Percentiles rank a stretch among this genome's conserved stretches.
Conservation (phyloP, 805 yeast genomes). For the Sugiyamaella smithiae region DNA sequence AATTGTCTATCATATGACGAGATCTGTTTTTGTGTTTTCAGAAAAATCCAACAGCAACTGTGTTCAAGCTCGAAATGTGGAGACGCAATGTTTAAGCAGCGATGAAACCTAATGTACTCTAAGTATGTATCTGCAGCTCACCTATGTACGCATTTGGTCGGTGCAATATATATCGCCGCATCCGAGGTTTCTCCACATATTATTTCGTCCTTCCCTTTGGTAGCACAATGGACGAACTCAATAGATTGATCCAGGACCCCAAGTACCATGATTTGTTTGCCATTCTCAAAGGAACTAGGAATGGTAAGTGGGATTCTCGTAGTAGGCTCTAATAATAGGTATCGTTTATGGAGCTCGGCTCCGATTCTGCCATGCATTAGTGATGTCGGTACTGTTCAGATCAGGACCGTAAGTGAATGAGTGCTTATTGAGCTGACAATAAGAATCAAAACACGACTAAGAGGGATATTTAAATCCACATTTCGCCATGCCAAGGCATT, state of each 20-base stretch:
- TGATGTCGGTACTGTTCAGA: conserved; percentile 55
- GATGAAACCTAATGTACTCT: no score
- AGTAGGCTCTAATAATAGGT: conserved; percentile 32
- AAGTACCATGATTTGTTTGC: conserved; percentile 36
- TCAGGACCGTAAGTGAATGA: conserved; percentile 43
- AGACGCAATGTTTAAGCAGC: no score
- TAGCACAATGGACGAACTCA: conserved; percentile 14
- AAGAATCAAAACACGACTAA: conserved; percentile 42
- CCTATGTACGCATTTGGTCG: no score
- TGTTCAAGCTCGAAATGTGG: no score
- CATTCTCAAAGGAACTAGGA: conserved; percentile 41
- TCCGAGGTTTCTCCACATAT: conserved; percentile 5
- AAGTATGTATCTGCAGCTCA: no score
- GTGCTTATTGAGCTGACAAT: neutral
- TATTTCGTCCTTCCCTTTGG: neutral
- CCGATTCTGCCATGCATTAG: conserved; percentile 62
- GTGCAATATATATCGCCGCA: no score
- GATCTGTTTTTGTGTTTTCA: no score
- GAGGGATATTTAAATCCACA: conserved; percentile 50
- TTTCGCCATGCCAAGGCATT: conserved; percentile 53
- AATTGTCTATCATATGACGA: no score
- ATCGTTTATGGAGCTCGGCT: conserved; percentile 60
- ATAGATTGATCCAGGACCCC: conserved; percentile 35
- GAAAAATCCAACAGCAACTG: no score
- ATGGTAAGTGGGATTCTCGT: conserved; percentile 38